These are phyloP conservation scores for Elaeis oleifera DNA, from an alignment of 202 grass and related monocot species.

Conservation along the genomic window DNA sequence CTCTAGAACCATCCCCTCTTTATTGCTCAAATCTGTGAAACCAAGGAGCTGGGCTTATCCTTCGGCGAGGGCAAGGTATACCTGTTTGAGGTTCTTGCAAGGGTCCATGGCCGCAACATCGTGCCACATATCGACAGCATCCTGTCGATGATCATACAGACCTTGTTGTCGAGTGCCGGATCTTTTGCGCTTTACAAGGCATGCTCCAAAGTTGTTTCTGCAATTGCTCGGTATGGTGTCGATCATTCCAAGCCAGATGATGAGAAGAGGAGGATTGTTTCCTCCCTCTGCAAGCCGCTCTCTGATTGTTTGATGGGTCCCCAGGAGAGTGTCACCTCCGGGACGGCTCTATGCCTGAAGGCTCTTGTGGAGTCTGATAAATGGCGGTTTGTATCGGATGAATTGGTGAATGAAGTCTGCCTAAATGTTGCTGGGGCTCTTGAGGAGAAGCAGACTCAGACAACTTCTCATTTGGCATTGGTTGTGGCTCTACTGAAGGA, in stretches of 20 bases:
- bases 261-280: slow-evolving; percentile 39
- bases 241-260: slow-evolving; percentile 40
- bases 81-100: slow-evolving; percentile 48
- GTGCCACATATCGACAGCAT: slow-evolving; percentile 39
- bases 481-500: slow-evolving; percentile 39
- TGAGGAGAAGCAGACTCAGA: slow-evolving; percentile 38
- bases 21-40: slow-evolving; percentile 37
- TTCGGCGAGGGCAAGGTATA: slow-evolving; percentile 35
- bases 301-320: slow-evolving; percentile 53
- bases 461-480: slow-evolving; percentile 41
- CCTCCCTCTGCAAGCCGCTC: slow-evolving; percentile 38
- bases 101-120: slow-evolving; percentile 43
- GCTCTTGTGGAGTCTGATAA: slow-evolving; percentile 48
- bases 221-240: slow-evolving; percentile 40
- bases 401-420: slow-evolving; percentile 57
- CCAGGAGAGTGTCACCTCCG: slow-evolving; percentile 39
- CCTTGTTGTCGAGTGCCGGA: slow-evolving; percentile 23
- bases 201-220: slow-evolving; percentile 41
- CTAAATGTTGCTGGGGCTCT: slow-evolving; percentile 53
- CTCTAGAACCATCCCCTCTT: slow-evolving; percentile 45
- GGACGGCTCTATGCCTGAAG: slow-evolving; percentile 43
- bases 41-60: slow-evolving; percentile 20
- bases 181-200: slow-evolving; percentile 18
- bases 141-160: slow-evolving; percentile 28
- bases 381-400: slow-evolving; percentile 44